Evolutionary conservation across 1,284 basidiomycete genomes (phyloP), one percentile per base, ranked within the genome.

Genomic region (Coniferiporia weirii): DNA sequence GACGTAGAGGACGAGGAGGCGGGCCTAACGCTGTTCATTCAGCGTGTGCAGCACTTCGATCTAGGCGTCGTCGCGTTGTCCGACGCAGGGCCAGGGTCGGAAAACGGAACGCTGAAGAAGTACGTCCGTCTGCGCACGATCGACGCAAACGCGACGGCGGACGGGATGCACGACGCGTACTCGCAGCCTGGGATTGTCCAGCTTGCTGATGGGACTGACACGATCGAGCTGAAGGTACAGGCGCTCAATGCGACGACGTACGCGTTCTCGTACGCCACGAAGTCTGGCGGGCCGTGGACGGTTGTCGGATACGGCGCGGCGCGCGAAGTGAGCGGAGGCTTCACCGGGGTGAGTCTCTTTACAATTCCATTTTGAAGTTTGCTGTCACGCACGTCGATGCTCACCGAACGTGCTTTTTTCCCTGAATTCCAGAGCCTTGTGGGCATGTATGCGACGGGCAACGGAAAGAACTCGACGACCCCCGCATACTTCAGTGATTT

Each of bases 291-390:
- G 15, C n/a, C 9, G 3, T 64, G 57, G 60, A 54, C 22, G 10
- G 53, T 62, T 17, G 62, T 65, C 27, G 65, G 65, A 12, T 64
- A 61, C 56, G 65, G 65, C 8, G 60, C 51, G 13, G 62, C 64
- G 19, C 61, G 63, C 40, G 64, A 65, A 57, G 64, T 66, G 32
- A 65, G 65, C 44, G 65, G 65, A 15, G 65, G 65, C 3, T 66
- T 62, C 43, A 62, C 60, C 38, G 65, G 63, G 34, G 65, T 66
- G 32, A 56, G 65, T 27, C 27, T 27, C 27, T 60, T 43, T n/a
- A 43, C n/a, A 19, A 13, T 22, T 27, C 45, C n/a, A 13, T 35
- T 13, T 6, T 50, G 17, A 32, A n/a, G 9, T 56, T 45, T 36
- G 36, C 13, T 34, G 8, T 52, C 50, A 10, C 36, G 49, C 4